Evolutionary conservation across 2,329 filamentous ascomycete species (phyloP), one percentile per base, ranked within the genome.

Genomic region (Pseudopyrenochaeta lycopersici): DNA sequence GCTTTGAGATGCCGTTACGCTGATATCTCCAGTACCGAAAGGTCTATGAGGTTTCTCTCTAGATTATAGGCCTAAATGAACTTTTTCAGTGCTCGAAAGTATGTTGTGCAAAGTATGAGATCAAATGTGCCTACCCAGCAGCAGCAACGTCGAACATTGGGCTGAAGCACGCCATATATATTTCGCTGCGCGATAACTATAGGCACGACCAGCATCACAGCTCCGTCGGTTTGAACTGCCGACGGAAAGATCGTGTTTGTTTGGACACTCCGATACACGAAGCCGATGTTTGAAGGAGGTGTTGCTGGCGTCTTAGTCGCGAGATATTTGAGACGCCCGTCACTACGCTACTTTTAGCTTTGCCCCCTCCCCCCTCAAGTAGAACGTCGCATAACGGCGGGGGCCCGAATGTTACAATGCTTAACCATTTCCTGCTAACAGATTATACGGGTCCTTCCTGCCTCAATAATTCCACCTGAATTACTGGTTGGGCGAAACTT

Each of bases 241-340:
- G 46, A 38, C 44, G 9, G 4, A 27, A 27, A 45, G 38, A 49
- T 49, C 50, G 31, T 46, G 54, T 51, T 52, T 31, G 56, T 49
- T 35, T 35, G 4, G 32, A 14, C 12, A 4, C 12, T 35, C 23
- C 23, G 23, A 5, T 27, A 27, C 48, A 66, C 63, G 53, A 53
- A 9, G 23, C 23, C 23, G 23, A 27, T 27, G 23, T 27, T 55
- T 15, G 56, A 49, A 50, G 61, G 46, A 52, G 59, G 54, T 57
- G 46, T 50, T 52, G 49, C 42, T 49, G 42, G 43, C 47, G 42
- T 48, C 43, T 46, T 49, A 51, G 40, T 46, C 48, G 47, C 44
- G 47, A 57, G 44, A 35, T 39, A 27, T 27, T 27, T 43, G 52
- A 49, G 46, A 57, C 54, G 54, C 46, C 54, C 49, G 49, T 35